phyloP scores from a whole-genome alignment of 768 basidiomycete genomes.

The Tephrocybe rancida region DNA sequence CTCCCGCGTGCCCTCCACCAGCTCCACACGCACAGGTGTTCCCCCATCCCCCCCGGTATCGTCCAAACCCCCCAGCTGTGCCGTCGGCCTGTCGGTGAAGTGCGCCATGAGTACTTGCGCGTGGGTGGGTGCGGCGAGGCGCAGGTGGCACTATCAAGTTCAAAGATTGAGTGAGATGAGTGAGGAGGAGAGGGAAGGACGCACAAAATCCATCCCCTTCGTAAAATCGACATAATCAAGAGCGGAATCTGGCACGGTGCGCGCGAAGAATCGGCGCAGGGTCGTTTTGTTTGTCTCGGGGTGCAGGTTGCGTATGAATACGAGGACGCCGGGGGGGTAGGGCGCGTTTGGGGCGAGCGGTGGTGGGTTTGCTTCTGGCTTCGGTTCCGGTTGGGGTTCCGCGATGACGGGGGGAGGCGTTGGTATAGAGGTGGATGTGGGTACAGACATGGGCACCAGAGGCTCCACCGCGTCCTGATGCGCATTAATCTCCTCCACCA shows the following conservation, averaged over 20 bases:
- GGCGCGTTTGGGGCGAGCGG: slow-evolving; percentile 31
- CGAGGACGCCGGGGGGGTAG: slow-evolving; percentile 67
- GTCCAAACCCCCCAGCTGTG: slow-evolving; percentile 60
- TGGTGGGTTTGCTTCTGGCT: background rate
- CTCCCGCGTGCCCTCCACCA: slow-evolving; percentile 65
- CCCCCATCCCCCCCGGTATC: slow-evolving; percentile 36
- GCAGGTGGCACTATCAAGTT: slow-evolving; percentile 65
- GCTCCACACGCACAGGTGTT: slow-evolving; percentile 45
- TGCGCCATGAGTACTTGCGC: slow-evolving; percentile 44
- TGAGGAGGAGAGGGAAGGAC: slow-evolving; percentile 22
- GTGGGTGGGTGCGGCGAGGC: slow-evolving; percentile 55
- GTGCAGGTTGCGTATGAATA: slow-evolving; percentile 73
- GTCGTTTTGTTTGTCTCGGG: slow-evolving; percentile 83
- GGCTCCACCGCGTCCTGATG: slow-evolving; percentile 23
- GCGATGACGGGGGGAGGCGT: background rate
- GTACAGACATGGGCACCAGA: background rate
- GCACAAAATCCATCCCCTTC: slow-evolving; percentile 75
- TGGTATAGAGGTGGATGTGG: background rate
- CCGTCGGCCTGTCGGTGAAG: slow-evolving; percentile 37
- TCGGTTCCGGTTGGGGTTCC: slow-evolving; percentile 3
- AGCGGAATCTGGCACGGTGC: slow-evolving; percentile 38
- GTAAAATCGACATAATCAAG: slow-evolving; percentile 82
- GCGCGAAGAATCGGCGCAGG: slow-evolving; percentile 58
- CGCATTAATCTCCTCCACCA: slow-evolving; percentile 50
- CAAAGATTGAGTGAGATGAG: background rate